Evolutionary conservation across 805 yeast species (phyloP).

Genomic region (Brettanomyces custersianus): DNA sequence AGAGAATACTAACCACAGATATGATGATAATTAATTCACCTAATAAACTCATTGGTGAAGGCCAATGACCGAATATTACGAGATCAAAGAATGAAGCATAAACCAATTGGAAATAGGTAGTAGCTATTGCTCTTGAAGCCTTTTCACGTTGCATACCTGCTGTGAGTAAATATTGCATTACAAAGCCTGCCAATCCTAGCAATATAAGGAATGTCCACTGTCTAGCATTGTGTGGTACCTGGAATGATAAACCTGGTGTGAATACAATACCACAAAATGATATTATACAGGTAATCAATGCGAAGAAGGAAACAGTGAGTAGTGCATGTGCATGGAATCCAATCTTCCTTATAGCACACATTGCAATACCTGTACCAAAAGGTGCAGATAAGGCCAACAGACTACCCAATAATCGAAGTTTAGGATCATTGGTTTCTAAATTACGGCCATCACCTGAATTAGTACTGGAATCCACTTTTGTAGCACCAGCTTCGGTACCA

Average conservation of each 20-base stretch:
- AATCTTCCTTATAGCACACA: constrained; percentile 62
- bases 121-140: constrained; percentile 68
- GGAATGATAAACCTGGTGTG: constrained; percentile 52
- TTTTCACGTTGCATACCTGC: constrained; percentile 76
- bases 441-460: not conserved
- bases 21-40: constrained; percentile 65
- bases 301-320: constrained; percentile 68
- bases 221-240: constrained; percentile 45
- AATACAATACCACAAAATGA: constrained; percentile 43
- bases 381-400: constrained; percentile 58
- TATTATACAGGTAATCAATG: constrained; percentile 48
- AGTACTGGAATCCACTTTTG: constrained; percentile 23
- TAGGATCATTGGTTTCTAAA: constrained; percentile 41
- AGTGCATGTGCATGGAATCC: constrained; percentile 77
- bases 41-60: constrained; percentile 54
- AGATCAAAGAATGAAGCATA: constrained; percentile 75
- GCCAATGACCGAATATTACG: constrained; percentile 62
- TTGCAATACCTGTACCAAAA: constrained; percentile 60
- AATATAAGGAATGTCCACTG: constrained; percentile 60
- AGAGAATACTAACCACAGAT: constrained; percentile 54
- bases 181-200: constrained; percentile 72
- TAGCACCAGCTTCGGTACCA: constrained; percentile 9
- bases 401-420: constrained; percentile 49
- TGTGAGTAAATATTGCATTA: constrained; percentile 71
- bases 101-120: constrained; percentile 68